Base-by-base conservation (phyloP, 148 eudicot species). In the Bassia scoparia region DNA sequence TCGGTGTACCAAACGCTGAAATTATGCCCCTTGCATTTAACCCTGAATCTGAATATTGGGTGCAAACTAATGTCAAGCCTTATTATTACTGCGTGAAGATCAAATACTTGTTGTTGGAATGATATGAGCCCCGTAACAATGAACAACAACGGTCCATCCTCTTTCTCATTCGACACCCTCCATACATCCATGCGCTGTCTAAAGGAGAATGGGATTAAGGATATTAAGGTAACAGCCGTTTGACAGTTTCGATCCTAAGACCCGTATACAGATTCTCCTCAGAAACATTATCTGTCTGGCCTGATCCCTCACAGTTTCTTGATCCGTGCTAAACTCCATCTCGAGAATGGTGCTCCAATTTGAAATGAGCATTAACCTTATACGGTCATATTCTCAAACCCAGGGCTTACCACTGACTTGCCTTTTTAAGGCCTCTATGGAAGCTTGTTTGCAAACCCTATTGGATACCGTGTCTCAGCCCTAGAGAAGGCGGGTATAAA, bases 401-500 rank as follows among this genome's bases (percentile, higher is more conserved):
- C 1, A 13, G 8, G 55, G 33, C 0, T 37, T 59, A 4, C 20
- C 30, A 8, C 75, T 11, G 77, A 74, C 34, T 75, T 60, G 82
- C 82, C 9, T 84, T 46, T 84, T 84, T 35, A 81, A 72, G 0
- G 43, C 84, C 12, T 27, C 29, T 4, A 76, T 46, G 80, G 80
- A 44, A 84, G 62, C 49, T 52, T 81, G 76, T 79, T 84, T 17
- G 84, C n/a, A 78, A 63, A 84, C 83, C 6, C 61, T 87, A 55
- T n/a, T 85, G 67, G 89, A 86, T n/a, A 68, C 86, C 2, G 54
- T 76, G 29, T 77, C 64, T 76, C 82, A 0, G 89, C 90, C 8
- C 66, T 87, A 0, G 87, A 76, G 76, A 87, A 81, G 70, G 75
- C 56, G 1, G 83, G 87, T 0, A 82, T 67, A 2, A 60, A 48